These are phyloP conservation scores for Xylariaceae sp. DNA, from an alignment of 2,329 filamentous ascomycete species.

Conservation along the genomic window DNA sequence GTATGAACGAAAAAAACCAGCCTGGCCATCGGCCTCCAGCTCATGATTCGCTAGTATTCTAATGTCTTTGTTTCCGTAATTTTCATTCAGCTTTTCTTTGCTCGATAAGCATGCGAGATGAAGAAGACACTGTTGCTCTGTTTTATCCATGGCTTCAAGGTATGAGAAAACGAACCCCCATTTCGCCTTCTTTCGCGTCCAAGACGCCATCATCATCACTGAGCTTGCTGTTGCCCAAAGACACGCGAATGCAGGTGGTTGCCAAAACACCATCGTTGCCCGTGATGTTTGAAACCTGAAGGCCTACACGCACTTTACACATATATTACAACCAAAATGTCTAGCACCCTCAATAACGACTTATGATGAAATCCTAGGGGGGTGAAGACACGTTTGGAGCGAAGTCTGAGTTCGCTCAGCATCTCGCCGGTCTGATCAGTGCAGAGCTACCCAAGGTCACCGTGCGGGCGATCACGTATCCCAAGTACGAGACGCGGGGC, in stretches of 20 bases:
- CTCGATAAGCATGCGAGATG: constrained; percentile 44
- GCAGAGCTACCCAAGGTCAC: constrained; percentile 63
- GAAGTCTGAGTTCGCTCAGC: constrained; percentile 61
- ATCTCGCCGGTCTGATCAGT: constrained; percentile 60
- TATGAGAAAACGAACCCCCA: constrained; percentile 11
- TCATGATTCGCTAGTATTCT: neutral
- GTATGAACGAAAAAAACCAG: too few species aligned
- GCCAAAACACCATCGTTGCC: neutral
- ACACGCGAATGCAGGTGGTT: neutral
- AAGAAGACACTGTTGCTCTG: constrained; percentile 76
- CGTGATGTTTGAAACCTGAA: neutral
- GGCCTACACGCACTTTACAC: neutral
- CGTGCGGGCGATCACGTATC: constrained; percentile 66
- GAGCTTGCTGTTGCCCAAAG: neutral
- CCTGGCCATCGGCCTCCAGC: neutral
- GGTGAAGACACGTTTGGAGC: constrained; percentile 71
- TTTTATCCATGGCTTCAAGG: constrained; percentile 86
- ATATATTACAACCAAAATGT: too few species aligned
- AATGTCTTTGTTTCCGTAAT: constrained; percentile 2
- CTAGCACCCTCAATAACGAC: neutral
- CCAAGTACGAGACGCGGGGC: constrained; percentile 75
- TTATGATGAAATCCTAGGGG: constrained; percentile 45
- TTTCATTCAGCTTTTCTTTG: constrained; percentile 4
- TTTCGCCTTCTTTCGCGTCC: neutral
- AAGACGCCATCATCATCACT: neutral